Evolutionary conservation across 768 basidiomycete genomes (phyloP).

Genomic region (Xerocomus potaroensis): DNA sequence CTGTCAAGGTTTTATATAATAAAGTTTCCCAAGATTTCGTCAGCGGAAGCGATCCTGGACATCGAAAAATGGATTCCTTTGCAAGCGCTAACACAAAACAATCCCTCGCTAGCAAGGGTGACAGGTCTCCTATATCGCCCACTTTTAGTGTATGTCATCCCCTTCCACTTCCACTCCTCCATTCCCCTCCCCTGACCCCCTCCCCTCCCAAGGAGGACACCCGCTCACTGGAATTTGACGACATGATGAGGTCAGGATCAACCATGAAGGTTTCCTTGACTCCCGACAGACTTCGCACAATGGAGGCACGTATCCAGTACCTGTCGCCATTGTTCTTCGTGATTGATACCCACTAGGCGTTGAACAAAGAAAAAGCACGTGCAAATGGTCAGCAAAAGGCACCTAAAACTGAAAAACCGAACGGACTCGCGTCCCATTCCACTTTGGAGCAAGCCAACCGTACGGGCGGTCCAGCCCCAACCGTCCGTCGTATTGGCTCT

Average conservation of each 20-base stretch:
- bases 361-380: conserved; percentile 68
- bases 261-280: conserved; percentile 97
- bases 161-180: conserved; percentile 1
- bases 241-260: conserved; percentile 81
- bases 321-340: conserved; percentile 15
- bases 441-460: conserved; percentile 24
- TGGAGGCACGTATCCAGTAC: conserved; percentile 66
- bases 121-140: conserved; percentile 33
- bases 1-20: conserved; percentile 53
- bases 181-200: not conserved
- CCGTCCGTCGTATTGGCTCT: conserved; percentile 56
- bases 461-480: conserved; percentile 36
- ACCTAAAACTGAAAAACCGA: conserved; percentile 22
- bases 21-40: conserved; percentile 39
- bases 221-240: conserved; percentile 82
- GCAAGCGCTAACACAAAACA: conserved; percentile 48
- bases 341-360: conserved; percentile 40
- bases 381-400: conserved; percentile 27
- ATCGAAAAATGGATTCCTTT: conserved; percentile 52
- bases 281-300: conserved; percentile 86
- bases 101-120: conserved; percentile 28
- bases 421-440: conserved; percentile 13
- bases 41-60: conserved; percentile 43
- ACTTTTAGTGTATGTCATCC: conserved; percentile 31
- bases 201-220: conserved; percentile 43